Evolutionary conservation across 768 basidiomycete genomes (phyloP).

Genomic region (Aureoboletus auriporus): DNA sequence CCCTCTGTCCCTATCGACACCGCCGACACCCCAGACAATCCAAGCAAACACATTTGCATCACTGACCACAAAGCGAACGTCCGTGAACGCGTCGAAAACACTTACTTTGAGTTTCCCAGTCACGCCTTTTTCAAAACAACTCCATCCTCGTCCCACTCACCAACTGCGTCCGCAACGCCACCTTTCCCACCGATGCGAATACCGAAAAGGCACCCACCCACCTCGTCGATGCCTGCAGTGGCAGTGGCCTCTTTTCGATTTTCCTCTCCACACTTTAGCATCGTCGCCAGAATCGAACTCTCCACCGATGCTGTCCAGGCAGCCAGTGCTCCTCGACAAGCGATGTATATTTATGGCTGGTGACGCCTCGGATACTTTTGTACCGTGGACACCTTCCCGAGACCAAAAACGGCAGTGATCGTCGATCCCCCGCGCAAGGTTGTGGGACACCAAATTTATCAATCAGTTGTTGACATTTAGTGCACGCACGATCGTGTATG

Average conservation of each 20-base stretch:
- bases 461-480: conserved; percentile 71
- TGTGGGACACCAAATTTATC: conserved; percentile 79
- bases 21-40: conserved; percentile 29
- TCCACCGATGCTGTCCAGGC: conserved; percentile 66
- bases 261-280: conserved; percentile 72
- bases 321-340: conserved; percentile 51
- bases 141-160: no score
- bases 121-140: no score
- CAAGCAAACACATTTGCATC: conserved; percentile 72
- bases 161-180: no score
- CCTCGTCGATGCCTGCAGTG: conserved; percentile 41
- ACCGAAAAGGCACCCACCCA: conserved; percentile 40
- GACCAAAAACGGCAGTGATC: conserved; percentile 61
- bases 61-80: conserved; percentile 77
- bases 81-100: conserved; percentile 73
- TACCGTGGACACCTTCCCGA: conserved; percentile 39
- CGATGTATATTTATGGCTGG: conserved; percentile 72
- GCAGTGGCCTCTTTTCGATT: conserved; percentile 84
- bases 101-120: no score
- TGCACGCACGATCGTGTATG: conserved; percentile 73
- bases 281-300: conserved; percentile 88
- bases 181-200: no score
- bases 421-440: conserved; percentile 92
- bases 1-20: conserved; percentile 21
- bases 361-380: conserved; percentile 56